Evolutionary conservation across 306 rosid genomes (phyloP).

Genomic region (Herpetospermum pedunculosum): DNA sequence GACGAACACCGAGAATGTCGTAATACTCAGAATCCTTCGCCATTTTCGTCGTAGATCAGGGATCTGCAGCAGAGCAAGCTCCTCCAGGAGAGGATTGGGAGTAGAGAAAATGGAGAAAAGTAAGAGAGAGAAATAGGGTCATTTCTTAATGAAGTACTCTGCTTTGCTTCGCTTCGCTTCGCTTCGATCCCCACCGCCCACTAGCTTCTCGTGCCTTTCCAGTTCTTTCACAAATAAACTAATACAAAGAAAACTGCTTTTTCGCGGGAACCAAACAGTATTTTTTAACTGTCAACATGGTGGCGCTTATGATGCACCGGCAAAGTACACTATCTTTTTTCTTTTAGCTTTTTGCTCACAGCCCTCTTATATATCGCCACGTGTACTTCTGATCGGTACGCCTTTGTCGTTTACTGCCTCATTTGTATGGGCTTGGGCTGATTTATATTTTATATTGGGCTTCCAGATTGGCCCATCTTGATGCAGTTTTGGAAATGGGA

Average conservation of each 20-base stretch:
- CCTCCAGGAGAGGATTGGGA: background rate
- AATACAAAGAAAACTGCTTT: constrained; percentile 30
- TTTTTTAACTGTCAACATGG: constrained; percentile 20
- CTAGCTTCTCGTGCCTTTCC: constrained; percentile 39
- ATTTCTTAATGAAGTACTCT: background rate
- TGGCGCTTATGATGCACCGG: constrained; percentile 8
- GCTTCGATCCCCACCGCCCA: constrained; percentile 16
- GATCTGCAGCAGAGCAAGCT: background rate
- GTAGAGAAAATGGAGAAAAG: constrained; percentile 1
- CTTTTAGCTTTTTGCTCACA: background rate
- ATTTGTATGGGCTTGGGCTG: background rate
- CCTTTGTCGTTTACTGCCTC: too few relatives aligned
- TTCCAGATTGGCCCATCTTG: background rate
- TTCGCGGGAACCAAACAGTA: constrained; percentile 54
- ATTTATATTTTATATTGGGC: background rate
- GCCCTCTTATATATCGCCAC: background rate
- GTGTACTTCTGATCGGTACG: background rate
- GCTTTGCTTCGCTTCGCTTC: background rate
- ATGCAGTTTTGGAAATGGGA: background rate
- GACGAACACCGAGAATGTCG: constrained; percentile 54
- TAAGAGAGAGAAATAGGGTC: background rate
- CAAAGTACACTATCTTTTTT: background rate
- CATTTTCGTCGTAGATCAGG: constrained; percentile 20
- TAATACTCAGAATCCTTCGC: constrained; percentile 78
- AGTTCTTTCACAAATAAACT: constrained; percentile 40